phyloP scores from a whole-genome alignment of 2,329 filamentous ascomycete species.

The Cordyceps cicadae region DNA sequence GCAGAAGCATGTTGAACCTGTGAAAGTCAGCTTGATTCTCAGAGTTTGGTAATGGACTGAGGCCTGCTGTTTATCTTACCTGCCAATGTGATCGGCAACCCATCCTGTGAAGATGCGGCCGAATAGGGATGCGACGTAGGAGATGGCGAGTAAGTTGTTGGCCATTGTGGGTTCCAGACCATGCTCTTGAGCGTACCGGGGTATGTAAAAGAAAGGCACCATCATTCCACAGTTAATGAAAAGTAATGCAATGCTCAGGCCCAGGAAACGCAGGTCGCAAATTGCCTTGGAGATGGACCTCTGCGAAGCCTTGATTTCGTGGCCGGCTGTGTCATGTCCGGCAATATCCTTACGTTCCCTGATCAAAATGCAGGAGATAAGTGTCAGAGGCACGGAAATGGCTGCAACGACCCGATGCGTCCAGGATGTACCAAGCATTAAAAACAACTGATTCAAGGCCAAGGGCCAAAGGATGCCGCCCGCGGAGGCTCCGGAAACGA shows the following conservation, averaged over 20 bases:
- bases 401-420: conserved; percentile 17
- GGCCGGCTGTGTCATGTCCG: conserved; percentile 14
- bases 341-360: conserved; percentile 18
- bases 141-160: conserved; percentile 54
- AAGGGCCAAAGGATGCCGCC: conserved; percentile 26
- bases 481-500: conserved; percentile 23
- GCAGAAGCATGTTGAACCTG: conserved; percentile 33
- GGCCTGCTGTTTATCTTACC: conserved; percentile 15
- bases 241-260: conserved; percentile 17
- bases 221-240: conserved; percentile 23
- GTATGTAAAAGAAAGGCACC: conserved; percentile 26
- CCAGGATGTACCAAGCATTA: conserved; percentile 9
- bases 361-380: conserved; percentile 21
- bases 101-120: conserved; percentile 45
- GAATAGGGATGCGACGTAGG: conserved; percentile 48
- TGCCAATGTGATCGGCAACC: conserved; percentile 42
- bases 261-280: conserved; percentile 18
- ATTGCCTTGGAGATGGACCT: conserved; percentile 21
- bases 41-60: background rate
- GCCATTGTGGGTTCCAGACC: conserved; percentile 39
- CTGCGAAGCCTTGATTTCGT: conserved; percentile 10
- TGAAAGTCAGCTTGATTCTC: background rate
- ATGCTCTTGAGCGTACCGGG: conserved; percentile 42
- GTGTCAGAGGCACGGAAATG: conserved; percentile 20
- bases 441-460: conserved; percentile 16